A percentile compares a stretch with the other conserved stretches of the same genome.
Evolutionary conservation across 2,329 filamentous ascomycete species (phyloP).

Genomic region (Beauveria varroae): DNA sequence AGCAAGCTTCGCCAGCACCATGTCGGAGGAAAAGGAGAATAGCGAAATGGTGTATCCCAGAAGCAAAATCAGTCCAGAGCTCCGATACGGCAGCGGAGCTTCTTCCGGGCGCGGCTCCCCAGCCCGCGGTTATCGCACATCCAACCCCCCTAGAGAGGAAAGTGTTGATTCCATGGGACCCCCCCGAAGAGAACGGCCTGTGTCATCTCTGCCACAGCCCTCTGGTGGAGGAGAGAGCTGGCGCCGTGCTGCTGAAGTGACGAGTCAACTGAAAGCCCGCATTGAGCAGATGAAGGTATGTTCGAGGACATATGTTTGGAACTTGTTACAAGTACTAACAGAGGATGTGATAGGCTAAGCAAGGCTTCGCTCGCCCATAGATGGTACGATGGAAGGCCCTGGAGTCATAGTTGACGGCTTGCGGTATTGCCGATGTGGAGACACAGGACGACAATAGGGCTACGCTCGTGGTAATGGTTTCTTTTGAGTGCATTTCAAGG

Average conservation of each 20-base stretch:
- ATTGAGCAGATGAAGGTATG: constrained; percentile 96
- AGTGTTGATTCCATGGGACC: constrained; percentile 22
- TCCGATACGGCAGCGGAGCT: constrained; percentile 43
- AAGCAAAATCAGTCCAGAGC: constrained; percentile 48
- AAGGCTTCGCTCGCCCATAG: constrained; percentile 24
- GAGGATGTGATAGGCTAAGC: constrained; percentile 19
- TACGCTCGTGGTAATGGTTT: neutral
- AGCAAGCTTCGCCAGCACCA: constrained; percentile 55
- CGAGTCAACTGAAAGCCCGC: constrained; percentile 90
- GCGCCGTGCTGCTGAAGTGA: constrained; percentile 95
- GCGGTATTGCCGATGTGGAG: neutral
- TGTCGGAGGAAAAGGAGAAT: constrained; percentile 75
- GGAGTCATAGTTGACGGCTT: neutral
- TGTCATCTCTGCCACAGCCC: constrained; percentile 29
- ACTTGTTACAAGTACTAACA: neutral
- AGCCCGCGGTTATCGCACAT: constrained; percentile 44
- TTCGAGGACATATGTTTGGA: neutral
- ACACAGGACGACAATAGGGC: neutral
- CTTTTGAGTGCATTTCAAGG: constrained; percentile 12
- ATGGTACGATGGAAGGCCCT: neutral
- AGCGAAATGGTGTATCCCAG: constrained; percentile 41
- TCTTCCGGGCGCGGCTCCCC: constrained; percentile 54
- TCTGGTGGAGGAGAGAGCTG: constrained; percentile 63
- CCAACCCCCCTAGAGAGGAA: constrained; percentile 25
- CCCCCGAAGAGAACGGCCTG: constrained; percentile 24